These are phyloP conservation scores for Talaromyces proteolyticus DNA, from an alignment of 495 filamentous ascomycete species.

Conservation along the genomic window DNA sequence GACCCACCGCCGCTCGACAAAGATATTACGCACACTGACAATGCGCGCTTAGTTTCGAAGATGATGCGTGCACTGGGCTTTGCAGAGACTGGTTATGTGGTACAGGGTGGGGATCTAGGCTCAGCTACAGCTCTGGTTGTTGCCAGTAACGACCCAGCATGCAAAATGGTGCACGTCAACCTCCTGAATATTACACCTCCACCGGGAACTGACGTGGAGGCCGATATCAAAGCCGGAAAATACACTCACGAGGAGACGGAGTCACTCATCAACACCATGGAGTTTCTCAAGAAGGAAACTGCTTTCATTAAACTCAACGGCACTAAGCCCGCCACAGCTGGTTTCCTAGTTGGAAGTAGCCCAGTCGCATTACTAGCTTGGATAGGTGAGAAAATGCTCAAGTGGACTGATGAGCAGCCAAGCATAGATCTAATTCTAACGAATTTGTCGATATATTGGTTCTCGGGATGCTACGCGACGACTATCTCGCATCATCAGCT, in stretches of 20 bases:
- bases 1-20: slow-evolving; percentile 24
- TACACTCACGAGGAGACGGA: slow-evolving; percentile 11
- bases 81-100: slow-evolving; percentile 36
- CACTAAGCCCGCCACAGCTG: slow-evolving; percentile 43
- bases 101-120: slow-evolving; percentile 53
- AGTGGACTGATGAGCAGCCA: slow-evolving; percentile 37
- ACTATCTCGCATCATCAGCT: neutral
- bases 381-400: slow-evolving; percentile 53
- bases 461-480: neutral
- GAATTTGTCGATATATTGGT: neutral
- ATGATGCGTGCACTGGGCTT: slow-evolving; percentile 49
- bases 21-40: slow-evolving; percentile 26
- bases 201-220: neutral
- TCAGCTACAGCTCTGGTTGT: slow-evolving; percentile 30
- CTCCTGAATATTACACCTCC: neutral
- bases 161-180: slow-evolving; percentile 9
- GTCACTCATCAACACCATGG: slow-evolving; percentile 7
- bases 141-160: slow-evolving; percentile 11
- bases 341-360: slow-evolving; percentile 37
- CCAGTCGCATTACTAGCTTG: slow-evolving; percentile 51
- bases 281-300: slow-evolving; percentile 23
- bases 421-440: neutral
- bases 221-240: neutral
- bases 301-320: slow-evolving; percentile 45
- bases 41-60: slow-evolving; percentile 34